Percentiles rank a stretch among this genome's conserved stretches.
phyloP scores from a whole-genome alignment of 345 rosid genomes.

The Euphorbia pulcherrima region DNA sequence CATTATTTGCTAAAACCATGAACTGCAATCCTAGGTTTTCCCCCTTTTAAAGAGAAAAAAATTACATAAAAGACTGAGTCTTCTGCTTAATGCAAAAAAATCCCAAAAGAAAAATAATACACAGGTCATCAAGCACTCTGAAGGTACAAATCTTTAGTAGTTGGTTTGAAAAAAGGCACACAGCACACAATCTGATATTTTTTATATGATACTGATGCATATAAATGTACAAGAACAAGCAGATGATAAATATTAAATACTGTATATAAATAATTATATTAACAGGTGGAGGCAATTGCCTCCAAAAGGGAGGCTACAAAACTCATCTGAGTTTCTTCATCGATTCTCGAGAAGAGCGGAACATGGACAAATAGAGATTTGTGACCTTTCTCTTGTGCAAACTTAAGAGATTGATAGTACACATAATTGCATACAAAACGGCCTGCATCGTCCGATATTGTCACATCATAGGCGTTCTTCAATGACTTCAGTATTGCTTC shows the following conservation, averaged over 20 bases:
- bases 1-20: not conserved
- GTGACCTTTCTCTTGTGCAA: conserved; percentile 62
- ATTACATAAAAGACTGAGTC: not conserved
- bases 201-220: conserved; percentile 3
- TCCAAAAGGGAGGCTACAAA: conserved; percentile 57
- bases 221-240: conserved; percentile 3
- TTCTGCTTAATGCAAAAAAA: not conserved
- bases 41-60: not conserved
- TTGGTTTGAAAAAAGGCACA: conserved; percentile 2
- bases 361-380: conserved; percentile 72
- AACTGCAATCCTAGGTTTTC: not conserved
- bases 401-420: conserved; percentile 66
- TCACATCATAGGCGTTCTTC: conserved; percentile 47
- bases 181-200: not conserved
- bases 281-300: conserved; percentile 62
- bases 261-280: conserved; percentile 8
- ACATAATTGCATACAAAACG: conserved; percentile 74
- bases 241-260: not conserved
- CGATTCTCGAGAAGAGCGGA: conserved; percentile 58
- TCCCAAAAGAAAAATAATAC: not conserved
- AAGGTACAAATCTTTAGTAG: not conserved
- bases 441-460: conserved; percentile 63
- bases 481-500: conserved; percentile 38
- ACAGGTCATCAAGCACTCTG: not conserved
- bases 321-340: conserved; percentile 67